phyloP scores from a whole-genome alignment of 2,329 filamentous ascomycete species.

The Diaporthe destruens region DNA sequence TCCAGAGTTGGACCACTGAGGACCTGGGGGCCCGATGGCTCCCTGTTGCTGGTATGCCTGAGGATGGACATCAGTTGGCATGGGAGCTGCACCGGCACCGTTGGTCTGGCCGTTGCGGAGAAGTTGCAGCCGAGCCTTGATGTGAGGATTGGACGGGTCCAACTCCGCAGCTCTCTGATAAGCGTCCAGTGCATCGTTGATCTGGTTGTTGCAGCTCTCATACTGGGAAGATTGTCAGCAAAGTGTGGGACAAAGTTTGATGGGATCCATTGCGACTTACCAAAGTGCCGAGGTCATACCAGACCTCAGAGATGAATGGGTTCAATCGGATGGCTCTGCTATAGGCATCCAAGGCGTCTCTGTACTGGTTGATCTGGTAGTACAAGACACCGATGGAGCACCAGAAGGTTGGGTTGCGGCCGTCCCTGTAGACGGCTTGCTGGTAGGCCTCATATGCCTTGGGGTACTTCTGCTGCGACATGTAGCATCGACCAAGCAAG shows the following conservation, averaged over 20 bases:
- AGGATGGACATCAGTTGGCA: slow-evolving; percentile 95
- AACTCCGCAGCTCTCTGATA: slow-evolving; percentile 95
- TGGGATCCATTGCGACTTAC: slow-evolving; percentile 66
- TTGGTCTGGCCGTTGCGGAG: slow-evolving; percentile 84
- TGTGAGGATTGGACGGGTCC: slow-evolving; percentile 92
- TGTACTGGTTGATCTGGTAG: slow-evolving; percentile 99
- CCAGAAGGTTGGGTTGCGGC: slow-evolving; percentile 98
- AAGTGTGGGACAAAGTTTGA: slow-evolving; percentile 42
- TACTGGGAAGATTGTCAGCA: slow-evolving; percentile 69
- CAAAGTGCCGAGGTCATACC: slow-evolving; percentile 97
- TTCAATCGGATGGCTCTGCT: slow-evolving; percentile 96
- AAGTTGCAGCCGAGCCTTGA: slow-evolving; percentile 92
- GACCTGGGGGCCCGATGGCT: slow-evolving; percentile 85
- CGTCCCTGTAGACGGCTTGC: slow-evolving; percentile 97
- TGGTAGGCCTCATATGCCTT: slow-evolving; percentile 99
- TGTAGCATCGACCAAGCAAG: slow-evolving; percentile 95
- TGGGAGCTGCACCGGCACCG: slow-evolving; percentile 82
- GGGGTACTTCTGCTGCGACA: slow-evolving; percentile 99
- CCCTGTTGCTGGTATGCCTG: slow-evolving; percentile 90
- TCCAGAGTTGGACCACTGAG: slow-evolving; percentile 88
- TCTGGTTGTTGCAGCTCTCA: slow-evolving; percentile 99
- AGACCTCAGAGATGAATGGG: slow-evolving; percentile 98
- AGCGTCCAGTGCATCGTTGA: slow-evolving; percentile 93
- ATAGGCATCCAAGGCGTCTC: slow-evolving; percentile 96
- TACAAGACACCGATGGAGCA: slow-evolving; percentile 99